phyloP scores from a whole-genome alignment of 2,329 filamentous ascomycete species.

The Phyllachora maydis region DNA sequence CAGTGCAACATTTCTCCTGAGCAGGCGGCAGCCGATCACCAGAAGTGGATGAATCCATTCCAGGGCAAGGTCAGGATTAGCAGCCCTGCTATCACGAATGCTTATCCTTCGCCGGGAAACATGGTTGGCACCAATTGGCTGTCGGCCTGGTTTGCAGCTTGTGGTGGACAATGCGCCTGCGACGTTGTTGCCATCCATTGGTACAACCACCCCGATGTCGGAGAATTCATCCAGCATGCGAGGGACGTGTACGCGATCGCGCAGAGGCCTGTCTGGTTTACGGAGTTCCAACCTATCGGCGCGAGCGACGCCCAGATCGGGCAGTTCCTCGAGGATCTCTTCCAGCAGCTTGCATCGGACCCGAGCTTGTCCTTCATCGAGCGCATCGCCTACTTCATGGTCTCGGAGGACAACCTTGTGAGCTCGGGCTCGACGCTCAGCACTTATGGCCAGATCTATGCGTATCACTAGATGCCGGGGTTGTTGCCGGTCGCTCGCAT shows the following conservation, averaged over 20 bases:
- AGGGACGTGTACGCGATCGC: constrained; percentile 21
- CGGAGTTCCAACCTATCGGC: constrained; percentile 38
- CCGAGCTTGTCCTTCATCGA: constrained; percentile 24
- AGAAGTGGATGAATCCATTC: constrained; percentile 32
- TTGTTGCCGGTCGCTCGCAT: no score
- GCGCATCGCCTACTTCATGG: constrained; percentile 38
- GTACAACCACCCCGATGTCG: constrained; percentile 30
- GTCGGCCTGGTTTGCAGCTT: constrained; percentile 26
- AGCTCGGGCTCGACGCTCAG: constrained; percentile 16
- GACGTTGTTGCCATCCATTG: constrained; percentile 45
- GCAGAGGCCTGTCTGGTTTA: constrained; percentile 36
- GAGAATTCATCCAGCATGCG: constrained; percentile 33
- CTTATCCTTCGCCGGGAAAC: constrained; percentile 19
- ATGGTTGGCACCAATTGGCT: constrained; percentile 36
- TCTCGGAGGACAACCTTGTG: constrained; percentile 19
- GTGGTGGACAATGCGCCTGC: constrained; percentile 26
- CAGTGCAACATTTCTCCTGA: constrained; percentile 37
- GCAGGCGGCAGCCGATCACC: constrained; percentile 29
- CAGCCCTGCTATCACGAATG: constrained; percentile 41
- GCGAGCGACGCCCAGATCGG: constrained; percentile 18
- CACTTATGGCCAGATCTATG: constrained; percentile 26
- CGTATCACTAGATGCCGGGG: no score
- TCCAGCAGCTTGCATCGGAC: constrained; percentile 23
- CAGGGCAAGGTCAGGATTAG: constrained; percentile 30
- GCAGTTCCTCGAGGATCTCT: constrained; percentile 26